phyloP scores from a whole-genome alignment of 2,329 filamentous ascomycete species.

The Botryosphaeria dothidea region DNA sequence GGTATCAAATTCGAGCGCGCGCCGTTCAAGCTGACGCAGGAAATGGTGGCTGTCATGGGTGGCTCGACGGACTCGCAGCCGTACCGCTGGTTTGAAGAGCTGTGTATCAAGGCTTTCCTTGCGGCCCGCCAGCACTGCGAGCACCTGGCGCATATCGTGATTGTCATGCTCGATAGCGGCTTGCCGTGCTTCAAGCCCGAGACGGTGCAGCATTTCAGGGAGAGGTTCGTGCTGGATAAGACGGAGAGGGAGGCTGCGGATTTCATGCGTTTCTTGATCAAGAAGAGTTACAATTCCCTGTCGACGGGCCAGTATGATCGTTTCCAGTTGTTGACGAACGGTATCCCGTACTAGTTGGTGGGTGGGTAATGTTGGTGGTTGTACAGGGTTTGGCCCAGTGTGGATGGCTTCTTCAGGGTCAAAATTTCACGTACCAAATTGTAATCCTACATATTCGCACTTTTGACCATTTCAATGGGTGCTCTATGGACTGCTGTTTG shows the following conservation, averaged over 20 bases:
- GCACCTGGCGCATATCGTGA: slow-evolving; percentile 85
- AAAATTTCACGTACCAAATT: too few relatives aligned
- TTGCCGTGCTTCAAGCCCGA: slow-evolving; percentile 98
- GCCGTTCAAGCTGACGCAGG: slow-evolving; percentile 94
- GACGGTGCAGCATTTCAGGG: slow-evolving; percentile 87
- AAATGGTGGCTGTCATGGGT: slow-evolving; percentile 99
- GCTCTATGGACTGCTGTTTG: too few relatives aligned
- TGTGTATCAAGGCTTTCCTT: slow-evolving; percentile 93
- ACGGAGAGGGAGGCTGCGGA: slow-evolving; percentile 91
- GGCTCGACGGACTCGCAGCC: slow-evolving; percentile 77
- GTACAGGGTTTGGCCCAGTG: not conserved
- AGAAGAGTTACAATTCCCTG: slow-evolving; percentile 86
- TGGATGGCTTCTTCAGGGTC: too few relatives aligned
- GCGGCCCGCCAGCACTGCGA: slow-evolving; percentile 83
- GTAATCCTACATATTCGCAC: too few relatives aligned
- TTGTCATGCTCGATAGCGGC: slow-evolving; percentile 93
- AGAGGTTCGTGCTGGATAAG: slow-evolving; percentile 90
- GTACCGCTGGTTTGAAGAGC: slow-evolving; percentile 94
- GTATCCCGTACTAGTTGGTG: slow-evolving; percentile 77
- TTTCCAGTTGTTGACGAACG: slow-evolving; percentile 95
- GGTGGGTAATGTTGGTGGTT: not conserved
- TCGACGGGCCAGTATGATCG: slow-evolving; percentile 96
- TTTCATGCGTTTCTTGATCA: slow-evolving; percentile 86
- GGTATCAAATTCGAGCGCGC: slow-evolving; percentile 97
- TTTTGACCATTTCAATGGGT: too few relatives aligned